A percentile compares a stretch with the other conserved stretches of the same genome.
phyloP scores from a whole-genome alignment of 371 early-diverging fungal genomes.

The Mucor sp. region DNA sequence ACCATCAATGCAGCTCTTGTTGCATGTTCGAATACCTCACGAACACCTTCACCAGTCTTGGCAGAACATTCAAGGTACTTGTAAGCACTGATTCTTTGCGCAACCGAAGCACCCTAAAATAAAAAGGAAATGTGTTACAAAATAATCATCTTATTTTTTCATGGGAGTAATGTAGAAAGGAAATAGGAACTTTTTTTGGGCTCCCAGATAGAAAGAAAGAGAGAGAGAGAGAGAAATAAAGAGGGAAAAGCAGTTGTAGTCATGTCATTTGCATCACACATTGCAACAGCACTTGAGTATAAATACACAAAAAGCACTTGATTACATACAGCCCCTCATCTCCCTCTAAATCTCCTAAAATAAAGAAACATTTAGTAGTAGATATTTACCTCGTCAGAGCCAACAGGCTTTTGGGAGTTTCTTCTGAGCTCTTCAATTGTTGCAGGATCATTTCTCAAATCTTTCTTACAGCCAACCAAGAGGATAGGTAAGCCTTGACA shows the following conservation, averaged over 20 bases:
- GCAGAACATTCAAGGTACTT: conserved; percentile 97
- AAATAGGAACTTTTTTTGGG: neutral
- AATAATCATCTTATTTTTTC: conserved; percentile 6
- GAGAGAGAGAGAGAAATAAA: neutral
- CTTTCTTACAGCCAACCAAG: conserved; percentile 91
- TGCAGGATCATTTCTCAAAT: conserved; percentile 83
- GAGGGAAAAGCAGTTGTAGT: neutral
- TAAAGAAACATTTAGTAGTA: neutral
- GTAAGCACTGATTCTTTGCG: conserved; percentile 84
- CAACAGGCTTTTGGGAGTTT: conserved; percentile 81
- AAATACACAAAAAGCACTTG: neutral
- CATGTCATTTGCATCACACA: neutral
- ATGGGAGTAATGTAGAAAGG: neutral
- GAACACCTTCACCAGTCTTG: conserved; percentile 88
- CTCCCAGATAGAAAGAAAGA: neutral
- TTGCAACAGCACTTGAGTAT: neutral
- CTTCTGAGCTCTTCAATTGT: conserved; percentile 79
- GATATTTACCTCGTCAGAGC: conserved; percentile 69
- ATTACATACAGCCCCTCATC: conserved; percentile 1
- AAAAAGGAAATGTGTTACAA: conserved; percentile 9
- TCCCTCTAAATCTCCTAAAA: neutral
- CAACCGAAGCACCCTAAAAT: conserved; percentile 48
- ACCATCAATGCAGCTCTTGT: conserved; percentile 84
- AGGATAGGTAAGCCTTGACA: conserved; percentile 88
- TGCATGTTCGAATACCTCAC: conserved; percentile 93